Conservation (phyloP, 768 basidiomycete genomes). For the Mycena sanguinolenta region DNA sequence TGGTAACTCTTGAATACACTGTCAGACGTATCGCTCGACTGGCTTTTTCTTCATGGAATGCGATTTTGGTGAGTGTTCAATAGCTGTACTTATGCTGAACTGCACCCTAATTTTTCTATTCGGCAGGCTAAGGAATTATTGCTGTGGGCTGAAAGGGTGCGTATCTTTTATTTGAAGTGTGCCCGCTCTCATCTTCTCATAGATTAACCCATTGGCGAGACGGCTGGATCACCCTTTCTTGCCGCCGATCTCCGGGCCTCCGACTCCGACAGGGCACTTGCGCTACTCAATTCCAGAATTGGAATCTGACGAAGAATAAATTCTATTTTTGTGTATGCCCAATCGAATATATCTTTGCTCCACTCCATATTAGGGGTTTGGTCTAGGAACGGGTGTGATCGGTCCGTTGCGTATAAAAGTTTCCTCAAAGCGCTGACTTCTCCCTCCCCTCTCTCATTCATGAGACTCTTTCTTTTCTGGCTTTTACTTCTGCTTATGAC, state of each 20-base stretch:
- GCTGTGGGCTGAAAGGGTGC: slow-evolving; percentile 1
- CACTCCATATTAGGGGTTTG: no score
- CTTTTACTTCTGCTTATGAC: background rate
- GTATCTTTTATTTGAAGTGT: no score
- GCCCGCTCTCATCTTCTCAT: no score
- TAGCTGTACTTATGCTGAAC: no score
- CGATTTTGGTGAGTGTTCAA: background rate
- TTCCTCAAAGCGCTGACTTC: background rate
- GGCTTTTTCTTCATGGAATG: background rate
- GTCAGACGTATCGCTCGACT: background rate
- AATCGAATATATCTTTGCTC: no score
- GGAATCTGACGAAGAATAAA: background rate
- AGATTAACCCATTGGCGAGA: background rate
- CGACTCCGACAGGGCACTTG: no score
- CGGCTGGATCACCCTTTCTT: background rate
- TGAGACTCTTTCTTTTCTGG: background rate
- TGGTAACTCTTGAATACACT: background rate
- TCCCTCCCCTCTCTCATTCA: background rate
- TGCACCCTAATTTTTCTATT: background rate
- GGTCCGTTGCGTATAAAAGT: background rate
- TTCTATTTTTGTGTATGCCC: background rate
- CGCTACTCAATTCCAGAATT: background rate
- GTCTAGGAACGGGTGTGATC: no score
- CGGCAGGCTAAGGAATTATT: background rate
- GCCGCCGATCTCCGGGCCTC: background rate